Evolutionary conservation across 192 early-diverging fungal genomes (phyloP).

Genomic region (Rhizophlyctis rosea): DNA sequence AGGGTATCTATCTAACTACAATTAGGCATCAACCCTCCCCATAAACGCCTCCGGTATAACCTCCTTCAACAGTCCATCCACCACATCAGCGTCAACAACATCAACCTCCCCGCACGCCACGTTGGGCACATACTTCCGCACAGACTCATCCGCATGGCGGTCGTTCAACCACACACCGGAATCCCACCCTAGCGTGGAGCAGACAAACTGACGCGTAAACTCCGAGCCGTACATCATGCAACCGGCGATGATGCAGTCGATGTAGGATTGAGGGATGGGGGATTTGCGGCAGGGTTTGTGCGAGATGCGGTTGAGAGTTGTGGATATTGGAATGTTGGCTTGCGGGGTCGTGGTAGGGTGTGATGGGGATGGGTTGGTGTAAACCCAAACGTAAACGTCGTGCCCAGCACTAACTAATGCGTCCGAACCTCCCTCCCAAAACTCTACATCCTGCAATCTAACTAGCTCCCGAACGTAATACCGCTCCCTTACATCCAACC

Average conservation of each 20-base stretch:
- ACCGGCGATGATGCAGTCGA: conserved; percentile 46
- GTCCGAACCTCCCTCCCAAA: background rate
- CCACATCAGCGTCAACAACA: background rate
- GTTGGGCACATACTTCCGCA: conserved; percentile 33
- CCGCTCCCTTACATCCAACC: conserved; percentile 39
- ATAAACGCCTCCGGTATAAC: background rate
- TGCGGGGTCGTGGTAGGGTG: background rate
- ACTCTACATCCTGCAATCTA: conserved; percentile 14
- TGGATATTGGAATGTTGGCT: conserved; percentile 5
- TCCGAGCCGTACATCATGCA: conserved; percentile 27
- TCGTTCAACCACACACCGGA: conserved; percentile 41
- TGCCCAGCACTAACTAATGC: background rate
- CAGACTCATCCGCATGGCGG: conserved; percentile 22
- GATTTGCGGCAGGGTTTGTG: conserved; percentile 20
- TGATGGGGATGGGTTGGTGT: conserved; percentile 25
- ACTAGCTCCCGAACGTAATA: conserved; percentile 32
- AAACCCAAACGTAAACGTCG: conserved; percentile 41
- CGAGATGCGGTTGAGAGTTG: conserved; percentile 1
- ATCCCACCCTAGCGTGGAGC: conserved; percentile 39
- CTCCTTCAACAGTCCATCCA: conserved; percentile 2
- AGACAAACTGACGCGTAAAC: conserved; percentile 46
- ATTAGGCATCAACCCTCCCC: conserved; percentile 41
- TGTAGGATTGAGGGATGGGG: conserved; percentile 49
- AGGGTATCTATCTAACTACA: too few relatives aligned
- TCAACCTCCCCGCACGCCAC: conserved; percentile 21